These are phyloP conservation scores for Debaryomyces fabryi DNA, from an alignment of 1,139 yeast genomes.

Conservation along the genomic window DNA sequence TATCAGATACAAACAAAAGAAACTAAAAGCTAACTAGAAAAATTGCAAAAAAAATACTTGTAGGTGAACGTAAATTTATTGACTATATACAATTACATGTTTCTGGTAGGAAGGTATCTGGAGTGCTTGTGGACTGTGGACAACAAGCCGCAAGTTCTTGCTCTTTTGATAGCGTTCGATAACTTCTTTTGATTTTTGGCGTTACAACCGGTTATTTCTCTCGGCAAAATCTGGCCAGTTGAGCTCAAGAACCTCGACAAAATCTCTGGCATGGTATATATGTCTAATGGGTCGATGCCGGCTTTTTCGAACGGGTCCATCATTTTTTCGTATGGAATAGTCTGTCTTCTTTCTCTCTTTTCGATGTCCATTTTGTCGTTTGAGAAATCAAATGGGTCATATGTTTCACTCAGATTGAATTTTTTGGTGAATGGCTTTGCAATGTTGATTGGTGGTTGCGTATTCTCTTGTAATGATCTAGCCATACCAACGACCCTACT, in stretches of 20 bases:
- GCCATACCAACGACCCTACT: conserved; percentile 31
- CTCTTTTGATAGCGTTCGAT: conserved; percentile 68
- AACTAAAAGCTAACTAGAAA: background rate
- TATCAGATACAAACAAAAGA: background rate
- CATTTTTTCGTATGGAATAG: conserved; percentile 18
- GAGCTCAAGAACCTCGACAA: conserved; percentile 59
- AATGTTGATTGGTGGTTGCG: conserved; percentile 28
- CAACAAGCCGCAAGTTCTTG: conserved; percentile 68
- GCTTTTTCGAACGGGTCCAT: conserved; percentile 52
- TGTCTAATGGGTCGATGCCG: conserved; percentile 64
- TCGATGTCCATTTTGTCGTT: conserved; percentile 52
- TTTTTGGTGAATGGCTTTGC: conserved; percentile 35
- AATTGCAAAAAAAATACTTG: background rate
- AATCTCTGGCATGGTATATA: conserved; percentile 66
- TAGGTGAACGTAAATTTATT: conserved; percentile 1
- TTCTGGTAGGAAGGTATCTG: conserved; percentile 43
- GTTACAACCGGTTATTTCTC: conserved; percentile 68
- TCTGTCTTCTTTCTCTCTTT: conserved; percentile 23
- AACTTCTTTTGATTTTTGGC: conserved; percentile 63
- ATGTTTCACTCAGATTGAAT: conserved; percentile 49
- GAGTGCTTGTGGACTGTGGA: conserved; percentile 63
- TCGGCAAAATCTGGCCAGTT: conserved; percentile 69
- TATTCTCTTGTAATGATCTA: conserved; percentile 26
- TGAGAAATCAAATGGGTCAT: conserved; percentile 79
- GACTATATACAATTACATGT: conserved; percentile 25